Conservation (phyloP, 192 early-diverging fungal species). For the Umbelopsis sp. region DNA sequence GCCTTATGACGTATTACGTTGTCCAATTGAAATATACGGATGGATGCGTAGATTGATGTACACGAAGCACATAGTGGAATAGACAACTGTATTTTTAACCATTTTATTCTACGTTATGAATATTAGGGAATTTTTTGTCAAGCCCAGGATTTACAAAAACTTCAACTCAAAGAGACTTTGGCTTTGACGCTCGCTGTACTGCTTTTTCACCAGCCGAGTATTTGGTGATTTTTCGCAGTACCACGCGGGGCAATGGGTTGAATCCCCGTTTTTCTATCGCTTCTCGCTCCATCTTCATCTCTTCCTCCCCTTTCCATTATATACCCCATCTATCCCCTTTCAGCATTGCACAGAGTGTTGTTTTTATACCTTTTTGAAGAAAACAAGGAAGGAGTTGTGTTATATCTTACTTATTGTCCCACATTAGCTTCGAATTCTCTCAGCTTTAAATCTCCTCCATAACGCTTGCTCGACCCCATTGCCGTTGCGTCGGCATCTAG, state of each 20-base stretch:
- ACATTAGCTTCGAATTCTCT: background rate
- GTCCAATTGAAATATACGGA: too few relatives aligned
- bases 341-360: background rate
- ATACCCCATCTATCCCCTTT: background rate
- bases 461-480: constrained; percentile 17
- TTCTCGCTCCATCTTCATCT: constrained; percentile 1
- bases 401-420: background rate
- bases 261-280: background rate
- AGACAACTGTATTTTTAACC: too few relatives aligned
- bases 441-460: constrained; percentile 7
- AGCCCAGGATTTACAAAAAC: too few relatives aligned
- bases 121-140: too few relatives aligned
- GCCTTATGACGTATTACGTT: too few relatives aligned
- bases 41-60: too few relatives aligned
- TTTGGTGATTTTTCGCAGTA: background rate
- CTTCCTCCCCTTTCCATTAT: background rate
- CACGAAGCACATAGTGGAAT: too few relatives aligned
- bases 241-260: background rate
- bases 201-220: background rate
- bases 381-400: too few relatives aligned
- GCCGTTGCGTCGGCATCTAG: constrained; percentile 14
- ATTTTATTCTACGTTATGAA: too few relatives aligned
- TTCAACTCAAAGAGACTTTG: too few relatives aligned
- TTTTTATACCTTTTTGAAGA: background rate
- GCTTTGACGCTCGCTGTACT: too few relatives aligned